Conservation (phyloP, 2,329 filamentous ascomycete species). For the Clonostachys rhizophaga region DNA sequence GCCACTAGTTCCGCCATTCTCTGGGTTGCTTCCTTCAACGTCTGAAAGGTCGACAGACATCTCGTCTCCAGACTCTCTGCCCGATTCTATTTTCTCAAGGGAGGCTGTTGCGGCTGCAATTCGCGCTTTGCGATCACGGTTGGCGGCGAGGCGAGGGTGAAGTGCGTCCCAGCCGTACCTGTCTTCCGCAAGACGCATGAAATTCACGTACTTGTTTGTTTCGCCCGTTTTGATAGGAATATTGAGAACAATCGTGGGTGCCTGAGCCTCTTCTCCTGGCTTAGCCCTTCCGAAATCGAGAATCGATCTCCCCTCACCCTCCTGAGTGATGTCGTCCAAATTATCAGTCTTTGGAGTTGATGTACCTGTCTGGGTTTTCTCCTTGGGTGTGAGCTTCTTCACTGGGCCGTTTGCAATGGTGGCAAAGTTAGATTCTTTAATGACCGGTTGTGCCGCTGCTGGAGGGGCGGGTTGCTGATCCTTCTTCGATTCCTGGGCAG, state of each 20-base stretch:
- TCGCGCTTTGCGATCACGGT: slow-evolving; percentile 79
- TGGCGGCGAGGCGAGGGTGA: slow-evolving; percentile 85
- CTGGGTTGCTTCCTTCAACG: slow-evolving; percentile 79
- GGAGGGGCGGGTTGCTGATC: slow-evolving; percentile 25
- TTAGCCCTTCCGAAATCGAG: slow-evolving; percentile 57
- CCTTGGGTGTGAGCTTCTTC: slow-evolving; percentile 42
- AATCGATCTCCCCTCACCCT: slow-evolving; percentile 47
- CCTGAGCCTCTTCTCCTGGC: slow-evolving; percentile 52
- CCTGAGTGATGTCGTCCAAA: slow-evolving; percentile 37
- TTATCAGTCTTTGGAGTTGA: slow-evolving; percentile 44
- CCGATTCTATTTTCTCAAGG: slow-evolving; percentile 69
- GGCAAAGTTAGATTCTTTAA: slow-evolving; percentile 32
- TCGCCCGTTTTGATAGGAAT: slow-evolving; percentile 71
- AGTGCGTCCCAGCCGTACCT: slow-evolving; percentile 92
- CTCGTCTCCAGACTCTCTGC: slow-evolving; percentile 70
- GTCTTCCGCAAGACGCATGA: slow-evolving; percentile 88
- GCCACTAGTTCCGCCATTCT: slow-evolving; percentile 64
- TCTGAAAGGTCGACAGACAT: slow-evolving; percentile 77
- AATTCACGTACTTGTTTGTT: slow-evolving; percentile 90
- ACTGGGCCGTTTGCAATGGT: slow-evolving; percentile 32
- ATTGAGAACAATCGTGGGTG: slow-evolving; percentile 78
- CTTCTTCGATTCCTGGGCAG: slow-evolving; percentile 29
- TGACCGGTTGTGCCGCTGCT: slow-evolving; percentile 21
- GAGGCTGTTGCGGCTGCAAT: slow-evolving; percentile 87
- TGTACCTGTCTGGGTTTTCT: slow-evolving; percentile 33